These are phyloP conservation scores for Eimeria nieschulzi DNA, from an alignment of 169 alveolate species.

Conservation along the genomic window DNA sequence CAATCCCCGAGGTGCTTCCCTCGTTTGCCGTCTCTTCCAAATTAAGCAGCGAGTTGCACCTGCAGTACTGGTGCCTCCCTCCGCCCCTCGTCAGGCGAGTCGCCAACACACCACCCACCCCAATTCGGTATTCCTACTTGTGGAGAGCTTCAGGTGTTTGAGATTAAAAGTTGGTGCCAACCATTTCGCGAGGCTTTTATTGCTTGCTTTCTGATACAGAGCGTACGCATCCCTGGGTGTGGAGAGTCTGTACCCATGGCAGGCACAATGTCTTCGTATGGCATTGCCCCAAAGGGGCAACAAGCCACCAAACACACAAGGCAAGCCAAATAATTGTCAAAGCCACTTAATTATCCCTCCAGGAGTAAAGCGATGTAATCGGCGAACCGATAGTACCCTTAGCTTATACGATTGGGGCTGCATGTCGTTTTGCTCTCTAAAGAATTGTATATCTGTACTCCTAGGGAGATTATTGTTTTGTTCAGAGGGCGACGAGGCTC, in stretches of 20 bases:
- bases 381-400: not conserved
- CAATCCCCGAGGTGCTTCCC: slow-evolving; percentile 36
- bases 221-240: slow-evolving; percentile 62
- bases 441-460: not conserved
- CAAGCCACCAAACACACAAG: not conserved
- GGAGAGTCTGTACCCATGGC: slow-evolving; percentile 70
- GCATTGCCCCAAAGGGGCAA: slow-evolving; percentile 45
- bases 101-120: not conserved
- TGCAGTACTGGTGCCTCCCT: slow-evolving; percentile 63
- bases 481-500: slow-evolving; percentile 4
- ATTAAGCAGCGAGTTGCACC: slow-evolving; percentile 20
- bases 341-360: too few relatives aligned
- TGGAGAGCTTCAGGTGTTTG: too few relatives aligned
- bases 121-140: too few relatives aligned
- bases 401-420: not conserved
- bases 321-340: not conserved
- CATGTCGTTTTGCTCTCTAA: not conserved
- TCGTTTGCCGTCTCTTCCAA: slow-evolving; percentile 5
- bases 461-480: not conserved
- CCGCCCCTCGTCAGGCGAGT: slow-evolving; percentile 49
- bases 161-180: too few relatives aligned
- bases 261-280: slow-evolving; percentile 66
- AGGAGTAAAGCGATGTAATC: too few relatives aligned
- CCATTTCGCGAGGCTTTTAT: not conserved
- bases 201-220: slow-evolving; percentile 12